Percentiles rank a stretch among this genome's conserved stretches.
Conservation (phyloP, 225 moss, liverwort and hornwort species). For the Bryoerythrophyllum caledonicum region DNA sequence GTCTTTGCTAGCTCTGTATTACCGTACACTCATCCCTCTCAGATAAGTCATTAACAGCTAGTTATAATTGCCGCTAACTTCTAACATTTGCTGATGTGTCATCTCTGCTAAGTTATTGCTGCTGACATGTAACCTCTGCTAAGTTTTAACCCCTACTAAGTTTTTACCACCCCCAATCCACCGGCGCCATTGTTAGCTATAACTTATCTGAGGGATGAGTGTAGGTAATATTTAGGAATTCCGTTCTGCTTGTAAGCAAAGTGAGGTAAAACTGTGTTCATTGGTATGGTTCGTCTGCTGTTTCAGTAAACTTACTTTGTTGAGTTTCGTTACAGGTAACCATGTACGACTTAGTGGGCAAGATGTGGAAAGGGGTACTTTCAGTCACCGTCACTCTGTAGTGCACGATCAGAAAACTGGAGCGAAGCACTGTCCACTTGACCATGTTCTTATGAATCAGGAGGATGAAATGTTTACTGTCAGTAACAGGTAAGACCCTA, state of each 20-base stretch:
- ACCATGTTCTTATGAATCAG: slow-evolving; percentile 81
- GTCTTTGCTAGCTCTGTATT: not conserved
- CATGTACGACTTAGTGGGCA: slow-evolving; percentile 97
- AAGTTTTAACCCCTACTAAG: too few species aligned
- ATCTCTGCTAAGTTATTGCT: too few species aligned
- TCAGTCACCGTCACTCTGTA: slow-evolving; percentile 94
- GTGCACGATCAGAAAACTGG: slow-evolving; percentile 92
- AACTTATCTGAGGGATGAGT: too few species aligned
- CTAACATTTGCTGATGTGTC: too few species aligned
- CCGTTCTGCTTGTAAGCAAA: not conserved
- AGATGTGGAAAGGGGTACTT: slow-evolving; percentile 98
- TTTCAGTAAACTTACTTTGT: not conserved
- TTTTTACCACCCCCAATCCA: too few species aligned
- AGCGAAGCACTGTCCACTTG: slow-evolving; percentile 79
- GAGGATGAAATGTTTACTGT: slow-evolving; percentile 92
- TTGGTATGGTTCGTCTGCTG: slow-evolving; percentile 4
- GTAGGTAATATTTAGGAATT: too few species aligned
- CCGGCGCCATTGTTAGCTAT: too few species aligned
- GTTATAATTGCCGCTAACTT: too few species aligned
- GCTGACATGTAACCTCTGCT: too few species aligned
- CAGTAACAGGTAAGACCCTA: slow-evolving; percentile 74
- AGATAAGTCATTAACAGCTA: too few species aligned
- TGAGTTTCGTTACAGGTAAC: slow-evolving; percentile 55
- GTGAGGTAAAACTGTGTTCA: not conserved
- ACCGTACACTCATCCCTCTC: too few species aligned